These are phyloP conservation scores for Termitomyces sp. DNA, from an alignment of 768 basidiomycete species.

Conservation along the genomic window DNA sequence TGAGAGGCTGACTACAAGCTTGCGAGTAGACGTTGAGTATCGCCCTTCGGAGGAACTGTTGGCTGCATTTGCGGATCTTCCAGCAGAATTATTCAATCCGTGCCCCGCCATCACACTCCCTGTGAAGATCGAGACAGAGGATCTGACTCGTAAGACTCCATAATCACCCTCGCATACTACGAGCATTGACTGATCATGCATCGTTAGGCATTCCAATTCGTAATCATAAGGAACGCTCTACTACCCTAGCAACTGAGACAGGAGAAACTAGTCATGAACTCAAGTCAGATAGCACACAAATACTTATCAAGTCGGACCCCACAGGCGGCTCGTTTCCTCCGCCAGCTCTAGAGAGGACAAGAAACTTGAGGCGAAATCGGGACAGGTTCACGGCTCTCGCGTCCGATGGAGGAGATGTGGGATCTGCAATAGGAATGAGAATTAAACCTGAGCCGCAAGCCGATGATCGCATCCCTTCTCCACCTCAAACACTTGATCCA, in stretches of 20 bases:
- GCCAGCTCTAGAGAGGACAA: background rate
- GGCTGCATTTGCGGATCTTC: background rate
- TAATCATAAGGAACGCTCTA: background rate
- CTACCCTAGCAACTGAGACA: background rate
- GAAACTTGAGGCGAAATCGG: background rate
- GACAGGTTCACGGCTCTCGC: background rate
- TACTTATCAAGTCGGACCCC: background rate
- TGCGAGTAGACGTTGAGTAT: background rate
- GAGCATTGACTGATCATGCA: background rate
- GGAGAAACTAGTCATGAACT: background rate
- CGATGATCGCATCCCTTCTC: background rate
- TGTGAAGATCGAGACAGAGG: background rate
- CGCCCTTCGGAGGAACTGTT: background rate
- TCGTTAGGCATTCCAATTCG: background rate
- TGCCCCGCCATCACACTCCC: background rate
- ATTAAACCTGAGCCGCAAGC: background rate
- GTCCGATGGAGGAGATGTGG: background rate
- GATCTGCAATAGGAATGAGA: background rate
- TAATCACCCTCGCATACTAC: too few relatives aligned
- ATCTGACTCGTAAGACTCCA: background rate
- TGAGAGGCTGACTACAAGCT: background rate
- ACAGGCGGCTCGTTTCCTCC: background rate
- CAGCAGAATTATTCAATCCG: background rate
- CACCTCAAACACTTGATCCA: background rate
- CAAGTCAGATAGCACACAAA: background rate